A percentile compares a stretch with the other conserved stretches of the same genome.
phyloP scores from a whole-genome alignment of 2,329 filamentous ascomycete genomes.

The Colletotrichum gloeosporioides region DNA sequence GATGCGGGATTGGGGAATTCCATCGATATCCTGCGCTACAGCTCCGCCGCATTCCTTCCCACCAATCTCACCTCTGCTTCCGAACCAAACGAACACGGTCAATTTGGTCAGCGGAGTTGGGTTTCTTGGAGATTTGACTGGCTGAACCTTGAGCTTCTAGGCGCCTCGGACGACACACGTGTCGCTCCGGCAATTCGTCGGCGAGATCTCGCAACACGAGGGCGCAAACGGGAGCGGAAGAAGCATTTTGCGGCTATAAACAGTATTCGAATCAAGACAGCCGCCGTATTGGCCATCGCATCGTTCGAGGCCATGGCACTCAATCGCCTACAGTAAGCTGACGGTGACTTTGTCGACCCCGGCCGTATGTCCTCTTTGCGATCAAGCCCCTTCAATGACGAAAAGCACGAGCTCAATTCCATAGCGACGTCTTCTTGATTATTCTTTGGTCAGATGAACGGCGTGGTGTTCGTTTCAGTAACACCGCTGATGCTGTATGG shows the following conservation, averaged over 20 bases:
- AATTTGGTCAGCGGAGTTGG: not conserved
- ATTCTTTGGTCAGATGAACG: not conserved
- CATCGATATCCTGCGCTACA: not conserved
- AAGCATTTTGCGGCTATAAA: not conserved
- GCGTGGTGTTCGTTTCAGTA: not conserved
- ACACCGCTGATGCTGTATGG: not conserved
- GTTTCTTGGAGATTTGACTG: not conserved
- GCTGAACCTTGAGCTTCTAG: not conserved
- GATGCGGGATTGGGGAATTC: not conserved
- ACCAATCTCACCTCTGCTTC: not conserved
- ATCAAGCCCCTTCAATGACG: not conserved
- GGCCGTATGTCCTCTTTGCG: not conserved
- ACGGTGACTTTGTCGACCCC: not conserved
- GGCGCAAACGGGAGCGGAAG: not conserved
- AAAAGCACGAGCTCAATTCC: not conserved
- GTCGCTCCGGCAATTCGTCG: not conserved
- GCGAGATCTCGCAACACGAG: not conserved
- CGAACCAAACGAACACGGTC: not conserved
- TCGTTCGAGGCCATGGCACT: not conserved
- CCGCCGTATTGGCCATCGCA: not conserved
- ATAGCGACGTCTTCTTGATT: not conserved
- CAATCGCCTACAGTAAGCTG: not conserved
- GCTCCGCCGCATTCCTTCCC: not conserved
- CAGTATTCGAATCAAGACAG: not conserved
- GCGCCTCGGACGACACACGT: not conserved